Evolutionary conservation across 2,329 filamentous ascomycete species (phyloP), one percentile per base, ranked within the genome.

Genomic region (Colletotrichum sp.): DNA sequence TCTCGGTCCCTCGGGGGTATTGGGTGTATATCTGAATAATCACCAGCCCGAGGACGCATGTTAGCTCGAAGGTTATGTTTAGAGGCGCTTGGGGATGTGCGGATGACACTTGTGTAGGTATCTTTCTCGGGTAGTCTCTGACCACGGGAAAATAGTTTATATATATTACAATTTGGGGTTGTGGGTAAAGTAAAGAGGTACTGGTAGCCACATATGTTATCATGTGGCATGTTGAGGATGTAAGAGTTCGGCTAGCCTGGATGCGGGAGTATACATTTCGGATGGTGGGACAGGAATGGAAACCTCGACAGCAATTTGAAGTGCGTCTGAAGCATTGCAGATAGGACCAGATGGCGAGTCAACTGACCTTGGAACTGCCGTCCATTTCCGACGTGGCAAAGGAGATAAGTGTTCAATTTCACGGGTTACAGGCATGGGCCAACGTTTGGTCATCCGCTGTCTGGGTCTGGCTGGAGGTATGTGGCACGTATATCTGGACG

Each of bases 41-140:
- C 3, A 12, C 5, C 39, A n/a, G 18, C 9, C 24, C 24, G 24
- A 24, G 24, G 24, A 24, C 24, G 24, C 24, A 24, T 24, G 24
- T 24, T 24, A 24, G 18, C 18, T 49, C 2, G 44, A 1, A 1
- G 18, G 9, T 49, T 49, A 0, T 4, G 18, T 7, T 49, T n/a
- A 52, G 10, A 52, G 44, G 44, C 6, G 1, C n/a, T 2, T 21
- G 6, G 3, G 0, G 6, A 3, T 52, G 10, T 52, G 44, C 3
- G 0, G 44, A 8, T 21, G 3, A 21, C 6, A 13, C n/a, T 0
- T 21, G 12, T 8, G 44, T 13, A 13, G 0, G 44, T 52, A 0
- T 13, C 44, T 2, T 24, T 21, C 10, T 13, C 44, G 2, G n/a
- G 44, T 13, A 0, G 6, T 52, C 2, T 52, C n/a, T 21, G 10